Evolutionary conservation across 2,329 filamentous ascomycete genomes (phyloP).

Genomic region (Pestalotiopsis sp.): DNA sequence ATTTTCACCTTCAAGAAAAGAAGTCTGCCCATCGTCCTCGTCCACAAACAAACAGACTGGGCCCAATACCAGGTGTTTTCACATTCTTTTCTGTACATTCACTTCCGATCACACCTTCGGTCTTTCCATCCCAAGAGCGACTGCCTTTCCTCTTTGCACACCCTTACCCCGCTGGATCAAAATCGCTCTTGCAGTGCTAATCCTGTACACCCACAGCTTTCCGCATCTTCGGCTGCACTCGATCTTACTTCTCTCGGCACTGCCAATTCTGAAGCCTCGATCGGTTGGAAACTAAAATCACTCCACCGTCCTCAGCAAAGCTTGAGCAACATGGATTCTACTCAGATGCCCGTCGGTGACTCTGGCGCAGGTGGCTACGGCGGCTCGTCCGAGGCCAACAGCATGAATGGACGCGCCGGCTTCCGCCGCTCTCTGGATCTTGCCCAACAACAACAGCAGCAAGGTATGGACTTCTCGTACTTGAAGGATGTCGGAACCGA

Average conservation of each 20-base stretch:
- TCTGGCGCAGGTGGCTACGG: slow-evolving; percentile 36
- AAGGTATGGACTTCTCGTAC: slow-evolving; percentile 43
- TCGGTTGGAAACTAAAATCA: slow-evolving; percentile 62
- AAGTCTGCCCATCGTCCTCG: slow-evolving; percentile 1
- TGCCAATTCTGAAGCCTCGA: slow-evolving; percentile 28
- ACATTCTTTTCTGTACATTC: background rate
- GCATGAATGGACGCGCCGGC: slow-evolving; percentile 49
- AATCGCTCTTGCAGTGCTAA: slow-evolving; percentile 13
- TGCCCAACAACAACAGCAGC: slow-evolving; percentile 40
- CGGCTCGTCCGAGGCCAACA: slow-evolving; percentile 44
- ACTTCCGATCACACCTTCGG: background rate
- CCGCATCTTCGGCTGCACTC: slow-evolving; percentile 78
- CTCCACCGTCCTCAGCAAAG: slow-evolving; percentile 71
- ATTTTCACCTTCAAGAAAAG: slow-evolving; percentile 13
- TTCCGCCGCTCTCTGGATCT: slow-evolving; percentile 63
- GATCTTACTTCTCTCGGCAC: slow-evolving; percentile 69
- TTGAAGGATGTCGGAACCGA: slow-evolving; percentile 47
- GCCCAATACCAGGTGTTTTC: background rate
- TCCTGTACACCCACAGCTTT: slow-evolving; percentile 59
- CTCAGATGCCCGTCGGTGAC: slow-evolving; percentile 39
- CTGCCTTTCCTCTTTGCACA: background rate
- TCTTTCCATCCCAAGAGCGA: background rate
- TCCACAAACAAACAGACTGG: background rate
- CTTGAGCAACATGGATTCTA: slow-evolving; percentile 48
- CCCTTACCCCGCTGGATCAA: background rate